Percentiles rank a stretch among this genome's conserved stretches.
These are phyloP conservation scores for Coccomyxa sp. DNA, from an alignment of 139 green algal genomes.

Conservation along the genomic window DNA sequence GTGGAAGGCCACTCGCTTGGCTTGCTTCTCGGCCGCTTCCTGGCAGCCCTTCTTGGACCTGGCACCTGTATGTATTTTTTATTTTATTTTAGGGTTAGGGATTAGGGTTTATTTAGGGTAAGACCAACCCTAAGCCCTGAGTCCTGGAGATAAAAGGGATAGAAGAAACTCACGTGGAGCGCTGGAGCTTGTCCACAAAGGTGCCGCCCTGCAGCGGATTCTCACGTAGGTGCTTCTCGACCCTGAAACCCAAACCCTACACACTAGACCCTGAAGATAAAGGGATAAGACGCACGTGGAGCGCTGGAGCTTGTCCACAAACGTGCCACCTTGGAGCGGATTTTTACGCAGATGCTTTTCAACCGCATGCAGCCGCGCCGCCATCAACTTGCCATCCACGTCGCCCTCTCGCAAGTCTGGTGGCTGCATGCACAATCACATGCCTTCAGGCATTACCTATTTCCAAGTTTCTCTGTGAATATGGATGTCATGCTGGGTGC, in stretches of 20 bases:
- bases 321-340: conserved; percentile 21
- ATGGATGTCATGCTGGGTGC: no score
- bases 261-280: no score
- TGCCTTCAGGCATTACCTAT: background rate
- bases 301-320: background rate
- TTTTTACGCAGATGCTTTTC: conserved; percentile 53
- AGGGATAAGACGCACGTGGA: background rate
- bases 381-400: background rate
- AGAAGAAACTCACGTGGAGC: background rate
- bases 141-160: no score
- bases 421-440: background rate
- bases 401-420: background rate
- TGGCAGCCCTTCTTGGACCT: background rate
- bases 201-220: conserved; percentile 28
- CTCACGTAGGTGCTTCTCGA: conserved; percentile 50
- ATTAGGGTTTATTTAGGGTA: no score
- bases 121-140: no score
- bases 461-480: no score
- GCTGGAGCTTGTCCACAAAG: background rate
- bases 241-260: no score
- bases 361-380: conserved; percentile 26
- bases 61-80: no score
- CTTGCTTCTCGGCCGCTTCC: conserved; percentile 28
- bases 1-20: conserved; percentile 56
- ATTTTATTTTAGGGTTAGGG: no score